Conservation (phyloP, 2,329 filamentous ascomycete species). For the Xylaria arbuscula region DNA sequence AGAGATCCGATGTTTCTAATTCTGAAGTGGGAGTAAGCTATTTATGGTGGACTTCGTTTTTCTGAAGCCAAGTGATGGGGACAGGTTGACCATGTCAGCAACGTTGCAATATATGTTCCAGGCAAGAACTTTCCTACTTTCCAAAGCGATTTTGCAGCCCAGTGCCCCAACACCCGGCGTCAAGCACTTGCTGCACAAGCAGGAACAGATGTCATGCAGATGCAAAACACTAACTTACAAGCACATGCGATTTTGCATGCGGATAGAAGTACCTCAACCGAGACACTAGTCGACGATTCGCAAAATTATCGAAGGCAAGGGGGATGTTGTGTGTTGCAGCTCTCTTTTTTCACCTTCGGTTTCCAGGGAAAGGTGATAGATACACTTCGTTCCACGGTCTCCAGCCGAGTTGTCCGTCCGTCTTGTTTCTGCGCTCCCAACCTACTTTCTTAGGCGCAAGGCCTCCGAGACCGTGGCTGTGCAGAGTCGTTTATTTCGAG, state of each 20-base stretch:
- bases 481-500: conserved; percentile 29
- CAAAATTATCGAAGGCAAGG: conserved; percentile 6
- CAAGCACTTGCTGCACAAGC: too few species aligned
- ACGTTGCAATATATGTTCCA: too few species aligned
- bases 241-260: conserved; percentile 44
- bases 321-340: conserved; percentile 11
- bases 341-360: conserved; percentile 32
- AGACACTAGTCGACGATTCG: conserved; percentile 30
- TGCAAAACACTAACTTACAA: conserved; percentile 25
- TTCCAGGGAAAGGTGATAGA: conserved; percentile 21
- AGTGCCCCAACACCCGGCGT: too few species aligned
- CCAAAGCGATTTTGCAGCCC: too few species aligned
- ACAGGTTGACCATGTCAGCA: too few species aligned
- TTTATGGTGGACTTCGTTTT: not conserved
- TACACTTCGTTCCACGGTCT: conserved; percentile 14
- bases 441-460: conserved; percentile 14
- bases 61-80: too few species aligned
- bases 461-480: conserved; percentile 1
- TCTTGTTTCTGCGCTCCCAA: conserved; percentile 9
- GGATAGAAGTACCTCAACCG: conserved; percentile 35
- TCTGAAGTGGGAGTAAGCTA: conserved; percentile 4
- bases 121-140: too few species aligned
- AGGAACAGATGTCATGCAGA: not conserved
- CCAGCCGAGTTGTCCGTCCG: not conserved
- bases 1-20: not conserved